Conservation (phyloP, 2,329 filamentous ascomycete genomes). For the Penicillium sclerotiorum region DNA sequence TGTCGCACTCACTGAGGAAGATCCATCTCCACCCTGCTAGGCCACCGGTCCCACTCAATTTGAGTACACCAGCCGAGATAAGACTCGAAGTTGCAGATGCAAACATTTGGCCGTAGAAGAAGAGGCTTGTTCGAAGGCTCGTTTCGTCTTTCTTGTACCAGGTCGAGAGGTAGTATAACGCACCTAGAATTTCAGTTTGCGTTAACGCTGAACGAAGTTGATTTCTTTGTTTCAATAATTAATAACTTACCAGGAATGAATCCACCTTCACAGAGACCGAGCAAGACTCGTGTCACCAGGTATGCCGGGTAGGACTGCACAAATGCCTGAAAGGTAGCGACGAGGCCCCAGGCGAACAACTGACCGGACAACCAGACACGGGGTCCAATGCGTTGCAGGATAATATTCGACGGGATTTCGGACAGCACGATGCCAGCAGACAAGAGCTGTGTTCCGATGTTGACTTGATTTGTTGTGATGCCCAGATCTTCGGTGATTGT, state of each 20-base stretch:
- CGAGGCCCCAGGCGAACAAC: conserved; percentile 56
- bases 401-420: conserved; percentile 56
- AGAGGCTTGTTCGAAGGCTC: conserved; percentile 56
- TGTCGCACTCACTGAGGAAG: conserved; percentile 42
- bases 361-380: conserved; percentile 58
- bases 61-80: conserved; percentile 47
- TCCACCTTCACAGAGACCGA: conserved; percentile 58
- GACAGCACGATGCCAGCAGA: conserved; percentile 54
- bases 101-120: conserved; percentile 60
- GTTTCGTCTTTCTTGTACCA: conserved; percentile 60
- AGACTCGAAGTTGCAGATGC: conserved; percentile 48
- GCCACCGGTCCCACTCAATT: conserved; percentile 52
- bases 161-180: conserved; percentile 51
- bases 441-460: conserved; percentile 57
- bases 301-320: conserved; percentile 52
- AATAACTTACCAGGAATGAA: conserved; percentile 55
- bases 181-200: conserved; percentile 19
- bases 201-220: conserved; percentile 1
- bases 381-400: conserved; percentile 56
- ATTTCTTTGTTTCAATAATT: neutral
- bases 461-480: conserved; percentile 57
- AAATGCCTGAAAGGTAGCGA: conserved; percentile 60
- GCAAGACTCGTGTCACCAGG: conserved; percentile 54
- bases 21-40: conserved; percentile 62
- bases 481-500: conserved; percentile 55